phyloP scores from a whole-genome alignment of 768 basidiomycete species.

The Boletus barrowsii region DNA sequence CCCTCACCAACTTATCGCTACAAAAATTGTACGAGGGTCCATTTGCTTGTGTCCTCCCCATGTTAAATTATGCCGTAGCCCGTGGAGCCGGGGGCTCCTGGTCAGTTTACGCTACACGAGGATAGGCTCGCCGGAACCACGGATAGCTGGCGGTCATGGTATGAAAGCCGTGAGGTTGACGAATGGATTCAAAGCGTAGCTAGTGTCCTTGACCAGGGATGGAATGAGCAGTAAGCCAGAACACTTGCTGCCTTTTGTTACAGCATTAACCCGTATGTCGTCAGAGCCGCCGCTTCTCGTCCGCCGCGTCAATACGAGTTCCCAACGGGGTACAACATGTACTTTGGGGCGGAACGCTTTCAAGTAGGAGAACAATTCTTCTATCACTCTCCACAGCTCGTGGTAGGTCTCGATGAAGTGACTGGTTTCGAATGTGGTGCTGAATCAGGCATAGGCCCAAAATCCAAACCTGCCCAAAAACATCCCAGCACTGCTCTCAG shows the following conservation, averaged over 20 bases:
- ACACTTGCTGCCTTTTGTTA: neutral
- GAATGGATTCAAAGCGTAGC: conserved; percentile 91
- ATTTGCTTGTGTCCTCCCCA: neutral
- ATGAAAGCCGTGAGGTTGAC: conserved; percentile 79
- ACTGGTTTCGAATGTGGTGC: neutral
- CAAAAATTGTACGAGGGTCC: conserved; percentile 53
- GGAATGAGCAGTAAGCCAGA: conserved; percentile 77
- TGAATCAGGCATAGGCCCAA: conserved; percentile 34
- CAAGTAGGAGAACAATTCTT: conserved; percentile 89
- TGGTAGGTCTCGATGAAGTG: conserved; percentile 35
- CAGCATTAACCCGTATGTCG: neutral
- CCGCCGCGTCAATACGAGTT: conserved; percentile 84
- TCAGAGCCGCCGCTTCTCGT: conserved; percentile 57
- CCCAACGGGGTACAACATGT: conserved; percentile 86
- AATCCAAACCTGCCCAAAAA: conserved; percentile 74
- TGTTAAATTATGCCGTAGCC: conserved; percentile 44
- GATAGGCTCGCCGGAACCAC: conserved; percentile 74
- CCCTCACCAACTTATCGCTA: conserved; percentile 89
- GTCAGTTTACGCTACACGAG: conserved; percentile 69
- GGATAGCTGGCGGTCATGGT: conserved; percentile 77
- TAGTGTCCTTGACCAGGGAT: conserved; percentile 81
- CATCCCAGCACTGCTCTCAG: conserved; percentile 71
- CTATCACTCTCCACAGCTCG: conserved; percentile 58
- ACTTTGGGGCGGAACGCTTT: conserved; percentile 80
- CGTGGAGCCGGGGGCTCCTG: conserved; percentile 64